Percentiles rank a stretch among this genome's conserved stretches.
phyloP scores from a whole-genome alignment of 352 stramenopile species.

The Phytophthora syringae region DNA sequence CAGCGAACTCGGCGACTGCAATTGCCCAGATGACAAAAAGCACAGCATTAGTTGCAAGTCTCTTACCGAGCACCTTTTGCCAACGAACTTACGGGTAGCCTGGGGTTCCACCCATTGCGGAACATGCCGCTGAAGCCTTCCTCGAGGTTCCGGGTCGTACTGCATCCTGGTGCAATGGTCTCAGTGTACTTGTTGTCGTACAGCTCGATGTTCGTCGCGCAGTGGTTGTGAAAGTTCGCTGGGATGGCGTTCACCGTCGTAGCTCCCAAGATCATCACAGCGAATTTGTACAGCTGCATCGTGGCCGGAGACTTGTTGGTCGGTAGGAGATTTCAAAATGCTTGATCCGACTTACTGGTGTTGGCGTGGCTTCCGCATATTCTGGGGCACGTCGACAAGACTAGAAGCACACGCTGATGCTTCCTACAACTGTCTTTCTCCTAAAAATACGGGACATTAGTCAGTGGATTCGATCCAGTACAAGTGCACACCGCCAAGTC shows the following conservation, averaged over 20 bases:
- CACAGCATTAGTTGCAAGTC: conserved; percentile 20
- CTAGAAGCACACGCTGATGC: conserved; percentile 6
- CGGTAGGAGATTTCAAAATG: conserved; percentile 23
- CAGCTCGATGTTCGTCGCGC: conserved; percentile 49
- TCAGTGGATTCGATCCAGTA: background rate
- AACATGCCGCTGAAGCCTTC: conserved; percentile 67
- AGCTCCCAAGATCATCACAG: conserved; percentile 7
- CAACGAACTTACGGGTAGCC: conserved; percentile 39
- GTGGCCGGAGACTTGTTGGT: background rate
- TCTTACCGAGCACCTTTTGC: background rate
- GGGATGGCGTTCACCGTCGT: conserved; percentile 35
- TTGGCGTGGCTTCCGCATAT: conserved; percentile 2
- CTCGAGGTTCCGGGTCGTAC: conserved; percentile 41
- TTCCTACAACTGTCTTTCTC: conserved; percentile 16
- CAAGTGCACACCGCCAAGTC: background rate
- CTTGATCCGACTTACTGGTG: background rate
- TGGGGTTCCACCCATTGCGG: conserved; percentile 57
- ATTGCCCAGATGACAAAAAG: too few species aligned
- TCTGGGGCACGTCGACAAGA: conserved; percentile 21
- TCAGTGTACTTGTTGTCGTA: conserved; percentile 63
- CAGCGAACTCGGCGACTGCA: conserved; percentile 54
- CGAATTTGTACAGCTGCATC: conserved; percentile 22
- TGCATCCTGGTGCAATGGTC: conserved; percentile 42
- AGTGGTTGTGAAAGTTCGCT: conserved; percentile 64
- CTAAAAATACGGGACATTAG: conserved; percentile 16